Evolutionary conservation across 306 rosid genomes (phyloP), one percentile per base, ranked within the genome.

Genomic region (Cucurbita ficifolia): DNA sequence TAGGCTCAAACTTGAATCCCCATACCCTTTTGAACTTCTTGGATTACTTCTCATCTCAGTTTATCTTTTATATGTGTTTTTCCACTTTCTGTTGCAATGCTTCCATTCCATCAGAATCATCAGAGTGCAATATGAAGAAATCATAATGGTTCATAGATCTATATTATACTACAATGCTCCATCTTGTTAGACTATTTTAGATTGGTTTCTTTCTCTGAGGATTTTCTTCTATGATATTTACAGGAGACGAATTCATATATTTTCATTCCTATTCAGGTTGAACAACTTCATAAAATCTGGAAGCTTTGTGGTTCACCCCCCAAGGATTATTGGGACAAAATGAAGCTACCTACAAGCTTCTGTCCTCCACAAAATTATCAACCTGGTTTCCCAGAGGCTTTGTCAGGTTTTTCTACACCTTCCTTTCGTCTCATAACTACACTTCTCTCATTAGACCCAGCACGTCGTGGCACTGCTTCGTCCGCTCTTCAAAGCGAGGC

Each of bases 271-370:
- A 50, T 74, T 76, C 78, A 92, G 95, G 87, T 92, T 76, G 91
- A 92, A 78, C 96, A 92, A 63, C 85, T 92, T 74, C 95, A 88
- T 79, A 85, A 73, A 86, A 89, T 92, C 84, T 89, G 83, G 83
- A 92, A 88, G 79, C 92, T 92, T 57, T 87, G 90, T 74, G 96
- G 97, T 60, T 77, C 92, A 50, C 97, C 95, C 29, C 59, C 85
- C 6, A 94, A 83, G 22, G 92, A 89, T 62, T 89, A 88, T 75
- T 86, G 84, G 88, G 81, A 52, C 52, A 85, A 76, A 80, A 78
- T 82, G 87, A 88, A 81, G 78, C 76, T 84, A 60, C 82, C 79
- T 67, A 51, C 92, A 80, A 86, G 84, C 82, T 83, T 83, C 75
- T 76, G 86, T 72, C 86, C 86, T 14, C 81, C 75, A 13, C 75